Evolutionary conservation across 1,139 yeast genomes (phyloP), one percentile per base, ranked within the genome.

Genomic region (Blastobotrys arbuscula): DNA sequence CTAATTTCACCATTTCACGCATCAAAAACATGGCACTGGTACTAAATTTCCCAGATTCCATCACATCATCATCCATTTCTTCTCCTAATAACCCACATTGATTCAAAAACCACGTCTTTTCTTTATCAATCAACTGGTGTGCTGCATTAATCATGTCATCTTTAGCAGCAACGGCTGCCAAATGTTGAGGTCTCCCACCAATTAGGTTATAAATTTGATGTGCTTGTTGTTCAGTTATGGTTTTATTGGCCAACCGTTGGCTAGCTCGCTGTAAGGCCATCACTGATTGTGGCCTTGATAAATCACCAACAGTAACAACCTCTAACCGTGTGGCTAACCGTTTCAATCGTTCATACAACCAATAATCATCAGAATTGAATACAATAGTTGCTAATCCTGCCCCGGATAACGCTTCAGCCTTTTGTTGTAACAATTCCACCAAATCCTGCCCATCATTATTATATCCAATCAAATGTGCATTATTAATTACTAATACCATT

Each of bases 51-150:
- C 95, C 95, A 54, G 79, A 76, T 54, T 84, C 94, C 85, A 85
- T 84, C 5, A 86, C 95, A 66, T 86, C 95, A 59, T 86, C 95
- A 63, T 86, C 95, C 95, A 86, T 85, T 21, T 73, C 79, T 57
- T 74, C 74, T 1, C 95, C 95, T 8, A 86, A 65, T 15, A 86
- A 69, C 0, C 89, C 94, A 67, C 95, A 85, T 58, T 85, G 89
- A 59, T 85, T 86, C 51, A 86, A 70, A 55, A 85, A 83, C 95
- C 95, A 86, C 0, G 90, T 84, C 62, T 84, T 84, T 57, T 86
- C 95, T 16, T 84, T 71, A 60, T 85, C 94, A 52, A 86, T 84
- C 33, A 86, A 73, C 55, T 74, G 76, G 57, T 84, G 84, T 54
- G 87, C 81, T 0, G 90, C 89, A 33, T 69, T 67, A 37, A 82